Evolutionary conservation across 2,329 filamentous ascomycete species (phyloP).

Genomic region (Sarocladium kiliense): DNA sequence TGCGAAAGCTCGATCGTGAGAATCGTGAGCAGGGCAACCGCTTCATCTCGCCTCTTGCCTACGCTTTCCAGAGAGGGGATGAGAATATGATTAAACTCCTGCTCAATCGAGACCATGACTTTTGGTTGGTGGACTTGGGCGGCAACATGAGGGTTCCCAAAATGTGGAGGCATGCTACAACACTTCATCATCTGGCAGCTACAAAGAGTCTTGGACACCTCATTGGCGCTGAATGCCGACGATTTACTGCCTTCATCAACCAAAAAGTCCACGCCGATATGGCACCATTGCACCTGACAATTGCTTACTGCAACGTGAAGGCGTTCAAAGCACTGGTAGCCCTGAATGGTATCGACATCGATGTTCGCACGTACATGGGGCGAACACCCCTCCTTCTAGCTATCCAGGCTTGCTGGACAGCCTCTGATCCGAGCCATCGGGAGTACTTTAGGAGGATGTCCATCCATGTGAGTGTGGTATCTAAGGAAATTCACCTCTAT

Average conservation of each 20-base stretch:
- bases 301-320: not conserved
- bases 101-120: not conserved
- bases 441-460: not conserved
- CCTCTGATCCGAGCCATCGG: not conserved
- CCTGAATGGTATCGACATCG: not conserved
- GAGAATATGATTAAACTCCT: not conserved
- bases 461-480: not conserved
- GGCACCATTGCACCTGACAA: not conserved
- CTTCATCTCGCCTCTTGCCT: not conserved
- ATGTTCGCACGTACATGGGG: not conserved
- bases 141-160: not conserved
- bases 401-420: not conserved
- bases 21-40: not conserved
- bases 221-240: not conserved
- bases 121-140: not conserved
- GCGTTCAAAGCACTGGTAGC: not conserved
- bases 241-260: not conserved
- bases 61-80: not conserved
- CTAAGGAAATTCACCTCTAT: not conserved
- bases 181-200: not conserved
- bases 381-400: not conserved
- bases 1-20: not conserved
- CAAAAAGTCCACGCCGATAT: not conserved
- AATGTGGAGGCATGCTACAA: not conserved
- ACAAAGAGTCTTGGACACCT: not conserved